Base-by-base conservation (phyloP, 23 red algal species). In the Gracilaria gracilis region DNA sequence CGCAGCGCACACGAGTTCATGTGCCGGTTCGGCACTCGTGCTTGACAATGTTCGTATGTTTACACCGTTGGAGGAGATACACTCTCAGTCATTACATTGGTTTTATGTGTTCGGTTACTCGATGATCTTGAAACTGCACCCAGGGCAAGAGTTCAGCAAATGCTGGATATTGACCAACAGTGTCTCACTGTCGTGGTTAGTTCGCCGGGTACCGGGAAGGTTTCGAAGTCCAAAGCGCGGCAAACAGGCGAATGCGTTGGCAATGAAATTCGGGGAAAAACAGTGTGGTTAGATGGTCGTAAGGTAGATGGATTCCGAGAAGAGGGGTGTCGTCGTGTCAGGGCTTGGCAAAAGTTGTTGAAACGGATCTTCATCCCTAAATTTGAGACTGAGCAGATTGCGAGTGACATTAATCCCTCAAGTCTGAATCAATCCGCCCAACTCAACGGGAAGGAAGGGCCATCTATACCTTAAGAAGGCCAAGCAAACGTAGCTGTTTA, bases 101-200 rank as follows among this genome's bases (percentile, higher is more conserved):
- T 88, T n/a, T 71, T 88, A 25, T 94, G 74, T 27, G 61, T 87
- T 82, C 92, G 92, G 9, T 28, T 94, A 59, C 72, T 94, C 34
- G 92, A 94, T 61, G 83, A 75, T 9, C 57, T 94, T 23, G 92
- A 94, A 61, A 80, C 49, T 39, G 77, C 67, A 31, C 83, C 92
- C 1, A 72, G 92, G 15, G 84, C 92, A 32, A 76, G 57, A 25
- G 61, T 72, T 23, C 75, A 80, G 31, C 70, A 80, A 79, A 80
- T 88, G 66, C 59, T 94, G 0, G 92, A 94, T 61, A 74, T 94
- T 47, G 92, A 94, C 71, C 73, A 82, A 25, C 92, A 88, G 33
- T 87, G 83, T 50, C 88, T 94, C 50, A 88, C 82, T 34, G 92
- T 94, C 33, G 76, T 81, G 11, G 92, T 94, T 20, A 67, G 59